Conservation (phyloP, 2,329 filamentous ascomycete species). For the Nothophaeocryptopus gaeumannii region DNA sequence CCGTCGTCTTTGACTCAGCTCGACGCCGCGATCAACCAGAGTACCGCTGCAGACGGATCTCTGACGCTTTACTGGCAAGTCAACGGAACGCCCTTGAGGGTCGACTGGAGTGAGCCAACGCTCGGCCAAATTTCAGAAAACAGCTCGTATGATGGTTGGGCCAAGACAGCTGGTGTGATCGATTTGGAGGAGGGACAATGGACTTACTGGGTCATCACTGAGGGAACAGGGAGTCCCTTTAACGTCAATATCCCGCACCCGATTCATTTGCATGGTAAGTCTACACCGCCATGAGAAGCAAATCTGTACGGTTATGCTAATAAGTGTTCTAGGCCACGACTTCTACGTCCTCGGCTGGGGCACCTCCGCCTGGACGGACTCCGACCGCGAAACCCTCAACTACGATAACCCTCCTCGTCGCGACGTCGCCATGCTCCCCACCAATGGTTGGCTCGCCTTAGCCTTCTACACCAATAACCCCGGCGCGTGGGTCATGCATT, state of each 20-base stretch:
- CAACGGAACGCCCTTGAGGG: slow-evolving; percentile 44
- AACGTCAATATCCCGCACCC: slow-evolving; percentile 34
- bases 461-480: slow-evolving; percentile 45
- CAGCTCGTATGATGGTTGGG: slow-evolving; percentile 38
- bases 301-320: too few relatives aligned
- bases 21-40: slow-evolving; percentile 30
- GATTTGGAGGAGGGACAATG: slow-evolving; percentile 24
- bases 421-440: slow-evolving; percentile 41
- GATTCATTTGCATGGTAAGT: slow-evolving; percentile 28
- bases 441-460: slow-evolving; percentile 39
- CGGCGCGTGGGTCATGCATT: slow-evolving; percentile 45
- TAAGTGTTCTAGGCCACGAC: slow-evolving; percentile 29
- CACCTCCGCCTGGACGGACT: slow-evolving; percentile 24
- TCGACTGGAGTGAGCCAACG: slow-evolving; percentile 46
- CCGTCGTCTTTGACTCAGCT: slow-evolving; percentile 26
- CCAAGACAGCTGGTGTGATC: slow-evolving; percentile 41
- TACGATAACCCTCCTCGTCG: slow-evolving; percentile 40
- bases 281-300: background rate
- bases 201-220: slow-evolving; percentile 38
- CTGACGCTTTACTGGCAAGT: slow-evolving; percentile 40
- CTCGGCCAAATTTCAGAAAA: slow-evolving; percentile 42
- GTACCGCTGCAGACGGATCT: slow-evolving; percentile 28
- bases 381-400: slow-evolving; percentile 27
- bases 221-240: slow-evolving; percentile 27
- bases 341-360: slow-evolving; percentile 34